Conservation (phyloP, 73 alveolate species). For the Tetrahymena malaccensis region DNA sequence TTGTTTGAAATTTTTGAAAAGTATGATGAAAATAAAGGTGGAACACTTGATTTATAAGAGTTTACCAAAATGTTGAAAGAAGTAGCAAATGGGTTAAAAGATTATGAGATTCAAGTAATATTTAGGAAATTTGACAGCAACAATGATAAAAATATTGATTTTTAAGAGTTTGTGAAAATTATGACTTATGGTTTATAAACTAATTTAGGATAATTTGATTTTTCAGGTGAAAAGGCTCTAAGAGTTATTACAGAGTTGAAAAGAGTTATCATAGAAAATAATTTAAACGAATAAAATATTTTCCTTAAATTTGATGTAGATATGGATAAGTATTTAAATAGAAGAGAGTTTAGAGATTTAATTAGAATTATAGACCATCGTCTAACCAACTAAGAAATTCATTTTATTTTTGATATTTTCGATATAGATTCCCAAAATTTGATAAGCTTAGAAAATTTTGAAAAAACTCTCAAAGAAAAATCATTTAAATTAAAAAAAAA, state of each 20-base stretch:
- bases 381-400: constrained; percentile 11
- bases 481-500: background rate
- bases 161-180: constrained; percentile 21
- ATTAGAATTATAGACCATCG: constrained; percentile 11
- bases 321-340: constrained; percentile 10
- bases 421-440: constrained; percentile 15
- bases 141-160: constrained; percentile 8
- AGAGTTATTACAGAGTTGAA: constrained; percentile 5
- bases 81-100: constrained; percentile 31
- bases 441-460: constrained; percentile 8
- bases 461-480: background rate
- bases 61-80: constrained; percentile 8
- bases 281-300: constrained; percentile 7
- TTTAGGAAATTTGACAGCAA: constrained; percentile 24
- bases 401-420: constrained; percentile 12
- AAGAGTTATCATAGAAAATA: background rate
- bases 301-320: constrained; percentile 1
- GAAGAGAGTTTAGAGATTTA: constrained; percentile 15
- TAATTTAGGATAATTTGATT: background rate
- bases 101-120: constrained; percentile 24
- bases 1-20: constrained; percentile 3
- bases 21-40: constrained; percentile 24
- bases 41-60: constrained; percentile 26
- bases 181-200: constrained; percentile 11
- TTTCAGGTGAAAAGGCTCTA: constrained; percentile 5